Evolutionary conservation across 768 basidiomycete species (phyloP).

Genomic region (Strobilomyces echinocephalus): DNA sequence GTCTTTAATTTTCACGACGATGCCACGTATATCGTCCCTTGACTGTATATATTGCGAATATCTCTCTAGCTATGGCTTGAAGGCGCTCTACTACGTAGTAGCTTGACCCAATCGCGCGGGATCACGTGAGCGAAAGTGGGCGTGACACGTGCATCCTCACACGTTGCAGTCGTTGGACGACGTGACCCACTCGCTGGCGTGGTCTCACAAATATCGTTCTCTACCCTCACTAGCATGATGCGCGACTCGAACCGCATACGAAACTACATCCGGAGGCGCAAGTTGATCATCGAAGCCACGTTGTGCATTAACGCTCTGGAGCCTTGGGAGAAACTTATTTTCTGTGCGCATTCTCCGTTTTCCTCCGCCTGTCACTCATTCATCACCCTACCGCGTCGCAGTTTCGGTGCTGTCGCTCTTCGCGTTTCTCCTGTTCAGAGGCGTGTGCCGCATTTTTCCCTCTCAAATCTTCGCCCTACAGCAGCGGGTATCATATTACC

Average conservation of each 20-base stretch:
- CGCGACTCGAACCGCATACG: conserved; percentile 21
- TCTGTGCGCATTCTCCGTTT: conserved; percentile 39
- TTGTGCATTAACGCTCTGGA: conserved; percentile 59
- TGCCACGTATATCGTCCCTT: conserved; percentile 15
- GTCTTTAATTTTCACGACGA: conserved; percentile 1
- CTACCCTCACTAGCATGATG: conserved; percentile 5
- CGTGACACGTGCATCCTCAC: neutral
- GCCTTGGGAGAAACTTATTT: conserved; percentile 63
- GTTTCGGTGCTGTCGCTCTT: conserved; percentile 39
- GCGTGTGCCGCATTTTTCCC: conserved; percentile 55
- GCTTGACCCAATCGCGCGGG: neutral
- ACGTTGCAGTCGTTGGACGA: neutral
- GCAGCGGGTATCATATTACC: conserved; percentile 55
- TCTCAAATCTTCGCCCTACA: conserved; percentile 50
- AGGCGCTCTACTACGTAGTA: no score
- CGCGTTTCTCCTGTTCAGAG: conserved; percentile 44
- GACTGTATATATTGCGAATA: conserved; percentile 19
- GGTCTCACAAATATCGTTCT: neutral
- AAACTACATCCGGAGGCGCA: conserved; percentile 45
- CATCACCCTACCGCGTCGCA: conserved; percentile 13
- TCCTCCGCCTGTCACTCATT: neutral
- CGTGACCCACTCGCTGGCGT: no score
- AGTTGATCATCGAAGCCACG: conserved; percentile 55
- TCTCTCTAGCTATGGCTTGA: neutral
- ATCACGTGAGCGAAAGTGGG: neutral